A percentile compares a stretch with the other conserved stretches of the same genome.
phyloP scores from a whole-genome alignment of 2,329 filamentous ascomycete species.

The Graphilbum fragrans region DNA sequence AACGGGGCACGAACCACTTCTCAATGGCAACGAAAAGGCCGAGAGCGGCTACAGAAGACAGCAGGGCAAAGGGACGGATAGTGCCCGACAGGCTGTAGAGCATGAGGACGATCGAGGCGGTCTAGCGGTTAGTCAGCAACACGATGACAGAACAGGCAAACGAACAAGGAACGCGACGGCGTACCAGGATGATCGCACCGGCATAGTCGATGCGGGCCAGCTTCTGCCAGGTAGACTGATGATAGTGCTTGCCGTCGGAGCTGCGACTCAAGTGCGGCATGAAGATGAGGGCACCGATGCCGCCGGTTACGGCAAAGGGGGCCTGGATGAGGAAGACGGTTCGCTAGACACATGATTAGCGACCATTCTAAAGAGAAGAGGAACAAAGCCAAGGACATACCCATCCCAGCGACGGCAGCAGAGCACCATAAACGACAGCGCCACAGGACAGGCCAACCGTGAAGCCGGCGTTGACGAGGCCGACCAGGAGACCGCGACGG shows the following conservation, averaged over 20 bases:
- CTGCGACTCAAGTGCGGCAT: constrained; percentile 35
- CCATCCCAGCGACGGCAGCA: constrained; percentile 48
- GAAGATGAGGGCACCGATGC: constrained; percentile 48
- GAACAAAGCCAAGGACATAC: constrained; percentile 27
- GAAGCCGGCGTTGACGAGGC: constrained; percentile 54
- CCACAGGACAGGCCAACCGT: constrained; percentile 19
- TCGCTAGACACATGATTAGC: constrained; percentile 32
- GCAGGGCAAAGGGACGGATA: constrained; percentile 46
- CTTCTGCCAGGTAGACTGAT: constrained; percentile 34
- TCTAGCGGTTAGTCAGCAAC: constrained; percentile 26
- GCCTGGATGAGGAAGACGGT: constrained; percentile 62
- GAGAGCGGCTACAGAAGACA: constrained; percentile 40
- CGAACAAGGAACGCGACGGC: constrained; percentile 10
- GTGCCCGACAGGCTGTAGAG: constrained; percentile 56
- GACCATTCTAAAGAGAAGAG: not conserved
- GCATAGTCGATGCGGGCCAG: constrained; percentile 62
- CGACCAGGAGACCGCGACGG: constrained; percentile 60
- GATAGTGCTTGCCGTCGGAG: constrained; percentile 8
- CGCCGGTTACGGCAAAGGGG: constrained; percentile 49
- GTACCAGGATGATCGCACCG: constrained; percentile 54
- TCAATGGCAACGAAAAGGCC: constrained; percentile 51
- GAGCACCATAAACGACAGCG: constrained; percentile 19
- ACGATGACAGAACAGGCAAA: not conserved
- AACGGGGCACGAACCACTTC: constrained; percentile 17
- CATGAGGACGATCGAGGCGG: constrained; percentile 54